These are phyloP conservation scores for Podospora australis DNA, from an alignment of 495 filamentous ascomycete genomes.

Conservation along the genomic window DNA sequence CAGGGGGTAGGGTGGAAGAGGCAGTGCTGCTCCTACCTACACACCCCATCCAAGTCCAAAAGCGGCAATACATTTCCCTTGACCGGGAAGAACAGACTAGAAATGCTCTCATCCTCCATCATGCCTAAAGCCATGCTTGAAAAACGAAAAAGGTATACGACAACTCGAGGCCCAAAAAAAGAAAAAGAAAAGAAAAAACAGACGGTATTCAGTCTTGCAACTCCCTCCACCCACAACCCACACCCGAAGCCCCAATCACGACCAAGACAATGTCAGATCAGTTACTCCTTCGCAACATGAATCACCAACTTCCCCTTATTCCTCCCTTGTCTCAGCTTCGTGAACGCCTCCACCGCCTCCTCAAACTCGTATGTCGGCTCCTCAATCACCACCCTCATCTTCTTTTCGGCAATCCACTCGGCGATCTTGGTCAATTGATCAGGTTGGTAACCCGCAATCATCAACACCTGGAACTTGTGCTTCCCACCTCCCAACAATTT, in stretches of 20 bases:
- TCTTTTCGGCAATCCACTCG: slow-evolving; percentile 46
- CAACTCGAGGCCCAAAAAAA: not conserved
- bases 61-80: too few species aligned
- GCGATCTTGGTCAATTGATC: slow-evolving; percentile 33
- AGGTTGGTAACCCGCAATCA: slow-evolving; percentile 23
- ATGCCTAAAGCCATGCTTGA: too few species aligned
- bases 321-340: slow-evolving; percentile 48
- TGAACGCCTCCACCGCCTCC: slow-evolving; percentile 51
- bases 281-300: slow-evolving; percentile 32
- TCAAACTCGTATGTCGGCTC: slow-evolving; percentile 46
- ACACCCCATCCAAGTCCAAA: too few species aligned
- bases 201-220: not conserved
- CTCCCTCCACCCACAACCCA: not conserved
- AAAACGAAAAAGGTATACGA: too few species aligned
- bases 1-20: too few species aligned
- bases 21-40: too few species aligned
- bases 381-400: slow-evolving; percentile 53
- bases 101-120: too few species aligned
- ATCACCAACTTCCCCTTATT: slow-evolving; percentile 61
- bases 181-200: not conserved
- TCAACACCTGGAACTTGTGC: slow-evolving; percentile 44
- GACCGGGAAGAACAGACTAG: too few species aligned
- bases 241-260: not conserved
- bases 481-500: slow-evolving; percentile 59
- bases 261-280: too few species aligned